Evolutionary conservation across 768 basidiomycete genomes (phyloP), one percentile per base, ranked within the genome.

Genomic region (Psilocybe tampanensis): DNA sequence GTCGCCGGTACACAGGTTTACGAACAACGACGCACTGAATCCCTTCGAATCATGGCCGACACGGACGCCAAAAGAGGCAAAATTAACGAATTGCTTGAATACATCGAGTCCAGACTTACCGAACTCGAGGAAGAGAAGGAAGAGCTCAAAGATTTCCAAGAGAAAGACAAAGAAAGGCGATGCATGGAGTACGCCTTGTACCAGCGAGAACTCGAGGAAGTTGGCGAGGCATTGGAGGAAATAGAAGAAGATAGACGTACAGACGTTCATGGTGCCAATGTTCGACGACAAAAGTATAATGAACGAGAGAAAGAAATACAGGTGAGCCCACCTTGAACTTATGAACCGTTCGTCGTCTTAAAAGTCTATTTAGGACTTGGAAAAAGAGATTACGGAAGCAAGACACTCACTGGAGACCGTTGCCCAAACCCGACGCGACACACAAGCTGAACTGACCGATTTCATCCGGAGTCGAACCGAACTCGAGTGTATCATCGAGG

Each of bases 61-160:
- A 98, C 97, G 47, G 94, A 96, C 62, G 82, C 90, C 4, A 98
- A 98, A 66, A 88, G 94, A 8, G 78, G 83, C 13, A 98, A 98
- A 73, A 97, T 99, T 60, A 86, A 81, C 64, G 95, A 98, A 62
- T 75, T 97, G 9, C 81, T 98, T 18, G 86, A 89, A 2, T 94
- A 92, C 67, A 98, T 98, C 66, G 94, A 98, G 59, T 88, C 91
- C 8, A 86, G 95, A 2, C 75, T 99, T 51, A 76, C 80, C 2
- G 96, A 98, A 72, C 86, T 98, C 7, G 96, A 99, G 67, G 94
- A 97, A 66, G 97, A 99, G 75, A 98, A 98, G 69, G 93, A 96
- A 61, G 97, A 99, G 69, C 74, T 99, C 54, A 96, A 95, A 68
- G 94, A 97, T 70, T 99, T 92, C 67, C 94, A 97, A 70, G 88